phyloP scores from a whole-genome alignment of 208 protist genomes.

The Crithidia thermophila region DNA sequence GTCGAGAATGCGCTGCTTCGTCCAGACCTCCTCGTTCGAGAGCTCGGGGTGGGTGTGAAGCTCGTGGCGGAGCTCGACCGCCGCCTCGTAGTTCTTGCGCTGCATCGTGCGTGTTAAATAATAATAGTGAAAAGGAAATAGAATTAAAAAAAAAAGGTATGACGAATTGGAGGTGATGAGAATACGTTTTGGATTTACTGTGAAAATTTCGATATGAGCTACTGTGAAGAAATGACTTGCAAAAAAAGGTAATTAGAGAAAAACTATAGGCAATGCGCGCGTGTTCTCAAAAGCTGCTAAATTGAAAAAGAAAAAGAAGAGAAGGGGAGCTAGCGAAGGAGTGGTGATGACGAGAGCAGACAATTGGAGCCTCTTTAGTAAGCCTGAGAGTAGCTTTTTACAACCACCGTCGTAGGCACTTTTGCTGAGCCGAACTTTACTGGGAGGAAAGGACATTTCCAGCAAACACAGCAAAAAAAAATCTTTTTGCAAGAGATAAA shows the following conservation, averaged over 20 bases:
- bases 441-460: too few relatives aligned
- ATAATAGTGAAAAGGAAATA: not conserved
- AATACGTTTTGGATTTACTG: too few relatives aligned
- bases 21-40: slow-evolving; percentile 60
- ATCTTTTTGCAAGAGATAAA: too few relatives aligned
- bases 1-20: slow-evolving; percentile 37
- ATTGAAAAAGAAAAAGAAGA: slow-evolving; percentile 6
- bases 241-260: too few relatives aligned
- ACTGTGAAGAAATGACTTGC: too few relatives aligned
- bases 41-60: slow-evolving; percentile 47
- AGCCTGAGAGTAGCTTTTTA: too few relatives aligned
- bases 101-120: slow-evolving; percentile 2
- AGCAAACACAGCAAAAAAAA: too few relatives aligned
- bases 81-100: slow-evolving; percentile 16
- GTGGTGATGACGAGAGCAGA: not conserved
- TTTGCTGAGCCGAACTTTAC: too few relatives aligned
- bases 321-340: not conserved
- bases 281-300: not conserved
- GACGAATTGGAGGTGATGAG: too few relatives aligned
- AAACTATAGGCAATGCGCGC: not conserved
- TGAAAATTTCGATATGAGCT: too few relatives aligned
- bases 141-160: not conserved
- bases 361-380: too few relatives aligned
- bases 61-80: slow-evolving; percentile 39
- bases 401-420: too few relatives aligned